These are phyloP conservation scores for Penicillium sp. DNA, from an alignment of 2,329 filamentous ascomycete genomes.

Conservation along the genomic window DNA sequence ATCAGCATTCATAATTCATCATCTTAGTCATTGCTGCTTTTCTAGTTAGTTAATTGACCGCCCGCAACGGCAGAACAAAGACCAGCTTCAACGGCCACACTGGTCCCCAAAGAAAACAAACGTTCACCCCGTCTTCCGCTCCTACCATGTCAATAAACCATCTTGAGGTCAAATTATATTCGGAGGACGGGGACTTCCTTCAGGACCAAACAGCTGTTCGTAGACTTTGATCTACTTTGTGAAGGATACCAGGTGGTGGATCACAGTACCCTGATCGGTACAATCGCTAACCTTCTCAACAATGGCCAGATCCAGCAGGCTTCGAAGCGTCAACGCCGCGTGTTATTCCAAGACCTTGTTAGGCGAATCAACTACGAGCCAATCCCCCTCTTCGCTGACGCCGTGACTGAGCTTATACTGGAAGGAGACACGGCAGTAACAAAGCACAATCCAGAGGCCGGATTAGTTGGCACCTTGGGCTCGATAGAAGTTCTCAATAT, in stretches of 20 bases:
- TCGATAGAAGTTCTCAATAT: constrained; percentile 6
- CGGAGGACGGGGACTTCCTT: constrained; percentile 17
- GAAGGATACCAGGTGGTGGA: constrained; percentile 25
- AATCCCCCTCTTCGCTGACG: constrained; percentile 25
- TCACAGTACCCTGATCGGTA: constrained; percentile 25
- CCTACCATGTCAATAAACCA: neutral
- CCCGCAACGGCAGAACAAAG: neutral
- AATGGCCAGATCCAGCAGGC: constrained; percentile 12
- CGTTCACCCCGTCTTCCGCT: neutral
- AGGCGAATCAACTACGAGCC: constrained; percentile 22
- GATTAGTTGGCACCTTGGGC: constrained; percentile 1
- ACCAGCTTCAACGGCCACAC: neutral
- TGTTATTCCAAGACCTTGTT: constrained; percentile 22
- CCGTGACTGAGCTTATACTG: constrained; percentile 27
- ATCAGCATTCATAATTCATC: neutral
- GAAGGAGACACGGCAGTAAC: constrained; percentile 12
- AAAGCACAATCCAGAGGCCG: constrained; percentile 1
- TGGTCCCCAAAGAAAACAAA: neutral
- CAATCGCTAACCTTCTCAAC: constrained; percentile 11
- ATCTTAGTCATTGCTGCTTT: neutral
- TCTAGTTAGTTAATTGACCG: neutral
- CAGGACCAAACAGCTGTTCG: constrained; percentile 18
- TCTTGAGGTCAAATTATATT: constrained; percentile 18
- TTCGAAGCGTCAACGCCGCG: constrained; percentile 24
- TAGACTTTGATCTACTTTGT: constrained; percentile 23